Conservation (phyloP, 1,139 yeast genomes). For the Schwanniomyces etchellsii region DNA sequence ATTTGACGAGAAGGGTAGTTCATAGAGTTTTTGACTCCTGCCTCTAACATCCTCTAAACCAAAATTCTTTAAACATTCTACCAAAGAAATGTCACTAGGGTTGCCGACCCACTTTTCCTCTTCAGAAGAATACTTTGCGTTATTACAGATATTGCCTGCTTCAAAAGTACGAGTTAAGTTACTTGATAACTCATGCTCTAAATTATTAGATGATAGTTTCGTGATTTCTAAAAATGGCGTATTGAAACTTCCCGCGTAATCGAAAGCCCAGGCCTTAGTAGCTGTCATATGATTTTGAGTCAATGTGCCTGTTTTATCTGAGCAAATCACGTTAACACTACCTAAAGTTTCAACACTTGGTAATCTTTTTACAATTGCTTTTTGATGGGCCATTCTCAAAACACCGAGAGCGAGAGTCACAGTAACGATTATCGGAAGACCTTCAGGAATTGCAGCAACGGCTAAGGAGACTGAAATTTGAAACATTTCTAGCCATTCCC, state of each 20-base stretch:
- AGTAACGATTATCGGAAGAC: slow-evolving; percentile 92
- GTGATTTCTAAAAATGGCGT: slow-evolving; percentile 45
- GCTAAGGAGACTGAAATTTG: slow-evolving; percentile 94
- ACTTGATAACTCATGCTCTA: slow-evolving; percentile 41
- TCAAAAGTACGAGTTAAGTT: slow-evolving; percentile 54
- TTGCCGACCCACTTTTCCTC: slow-evolving; percentile 76
- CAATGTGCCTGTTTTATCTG: slow-evolving; percentile 93
- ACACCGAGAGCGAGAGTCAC: slow-evolving; percentile 95
- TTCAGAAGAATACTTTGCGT: slow-evolving; percentile 65
- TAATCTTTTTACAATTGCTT: slow-evolving; percentile 86
- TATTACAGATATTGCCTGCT: slow-evolving; percentile 77
- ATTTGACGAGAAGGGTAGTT: slow-evolving; percentile 77
- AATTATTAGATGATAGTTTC: slow-evolving; percentile 33
- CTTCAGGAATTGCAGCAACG: slow-evolving; percentile 98
- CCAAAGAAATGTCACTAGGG: slow-evolving; percentile 88
- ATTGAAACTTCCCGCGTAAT: slow-evolving; percentile 51
- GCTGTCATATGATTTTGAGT: slow-evolving; percentile 95
- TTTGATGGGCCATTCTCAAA: slow-evolving; percentile 86
- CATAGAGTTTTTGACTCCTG: slow-evolving; percentile 53
- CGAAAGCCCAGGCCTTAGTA: slow-evolving; percentile 77
- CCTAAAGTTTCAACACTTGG: slow-evolving; percentile 97
- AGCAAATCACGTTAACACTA: slow-evolving; percentile 89
- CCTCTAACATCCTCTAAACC: slow-evolving; percentile 67
- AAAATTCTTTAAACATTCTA: slow-evolving; percentile 68
- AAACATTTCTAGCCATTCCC: slow-evolving; percentile 94